Percentiles rank a stretch among this genome's conserved stretches.
Conservation (phyloP, 306 rosid genomes). For the Astragalus membranaceus region DNA sequence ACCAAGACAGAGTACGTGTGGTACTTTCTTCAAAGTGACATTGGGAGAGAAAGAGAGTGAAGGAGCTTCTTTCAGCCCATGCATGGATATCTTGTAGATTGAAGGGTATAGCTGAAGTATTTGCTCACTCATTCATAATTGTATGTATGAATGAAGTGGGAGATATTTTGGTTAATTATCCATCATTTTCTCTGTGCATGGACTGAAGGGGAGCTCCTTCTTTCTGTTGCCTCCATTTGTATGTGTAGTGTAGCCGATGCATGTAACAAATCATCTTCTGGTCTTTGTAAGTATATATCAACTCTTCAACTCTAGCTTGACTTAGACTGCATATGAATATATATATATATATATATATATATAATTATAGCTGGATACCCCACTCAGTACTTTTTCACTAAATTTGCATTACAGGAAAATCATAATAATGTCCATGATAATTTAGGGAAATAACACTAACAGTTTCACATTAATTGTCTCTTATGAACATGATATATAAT, state of each 20-base stretch:
- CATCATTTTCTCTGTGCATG: slow-evolving; percentile 36
- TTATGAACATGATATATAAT: neutral
- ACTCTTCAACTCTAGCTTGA: neutral
- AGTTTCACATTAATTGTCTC: neutral
- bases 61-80: slow-evolving; percentile 51
- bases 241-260: too few relatives aligned
- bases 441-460: too few relatives aligned
- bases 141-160: slow-evolving; percentile 27
- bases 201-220: slow-evolving; percentile 57
- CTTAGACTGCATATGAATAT: too few relatives aligned
- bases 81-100: slow-evolving; percentile 9
- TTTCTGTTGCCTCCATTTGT: slow-evolving; percentile 24
- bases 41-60: slow-evolving; percentile 32
- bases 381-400: too few relatives aligned
- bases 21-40: neutral
- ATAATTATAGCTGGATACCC: too few relatives aligned
- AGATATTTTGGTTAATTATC: slow-evolving; percentile 17
- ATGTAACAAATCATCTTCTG: neutral
- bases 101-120: slow-evolving; percentile 30
- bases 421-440: too few relatives aligned
- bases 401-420: too few relatives aligned
- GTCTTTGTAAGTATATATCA: neutral
- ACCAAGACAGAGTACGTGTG: neutral
- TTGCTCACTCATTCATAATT: slow-evolving; percentile 26
- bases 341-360: too few relatives aligned